Percentiles rank a stretch among this genome's conserved stretches.
Evolutionary conservation across 2,329 filamentous ascomycete genomes (phyloP).

Genomic region (Aphanocladium album): DNA sequence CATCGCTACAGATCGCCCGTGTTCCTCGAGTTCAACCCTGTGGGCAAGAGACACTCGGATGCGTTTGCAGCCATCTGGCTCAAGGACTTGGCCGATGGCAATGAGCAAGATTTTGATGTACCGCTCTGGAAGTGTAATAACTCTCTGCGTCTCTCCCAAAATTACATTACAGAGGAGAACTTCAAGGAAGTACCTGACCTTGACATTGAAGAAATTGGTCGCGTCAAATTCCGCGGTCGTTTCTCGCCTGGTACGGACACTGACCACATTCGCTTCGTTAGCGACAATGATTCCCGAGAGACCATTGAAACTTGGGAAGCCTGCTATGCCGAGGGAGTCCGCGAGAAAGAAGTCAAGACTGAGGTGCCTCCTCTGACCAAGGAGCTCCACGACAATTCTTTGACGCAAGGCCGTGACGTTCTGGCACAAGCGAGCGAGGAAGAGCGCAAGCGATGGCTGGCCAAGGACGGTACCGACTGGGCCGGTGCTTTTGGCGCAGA

Average conservation of each 20-base stretch:
- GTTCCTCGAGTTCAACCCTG: constrained; percentile 76
- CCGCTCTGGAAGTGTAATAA: constrained; percentile 85
- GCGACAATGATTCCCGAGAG: constrained; percentile 83
- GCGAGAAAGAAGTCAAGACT: constrained; percentile 62
- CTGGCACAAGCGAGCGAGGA: constrained; percentile 66
- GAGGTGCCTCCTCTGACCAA: constrained; percentile 70
- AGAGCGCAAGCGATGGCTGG: constrained; percentile 72
- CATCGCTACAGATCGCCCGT: constrained; percentile 86
- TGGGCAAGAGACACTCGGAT: constrained; percentile 63
- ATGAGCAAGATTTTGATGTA: constrained; percentile 73
- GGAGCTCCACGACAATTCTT: constrained; percentile 73
- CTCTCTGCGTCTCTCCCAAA: constrained; percentile 73
- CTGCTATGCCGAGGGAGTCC: constrained; percentile 81
- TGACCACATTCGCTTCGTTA: constrained; percentile 76
- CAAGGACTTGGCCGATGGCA: constrained; percentile 75
- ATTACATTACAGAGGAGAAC: constrained; percentile 83
- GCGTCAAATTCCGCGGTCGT: constrained; percentile 70
- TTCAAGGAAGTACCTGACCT: constrained; percentile 65
- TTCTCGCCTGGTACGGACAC: constrained; percentile 91
- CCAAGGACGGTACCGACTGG: constrained; percentile 80
- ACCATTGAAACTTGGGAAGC: constrained; percentile 95
- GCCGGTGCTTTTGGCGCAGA: constrained; percentile 79
- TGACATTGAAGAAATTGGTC: constrained; percentile 72
- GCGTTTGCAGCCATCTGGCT: constrained; percentile 83
- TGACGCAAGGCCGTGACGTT: constrained; percentile 75